Conservation (phyloP, 75 land plant species). For the Selaginella moellendorffii region DNA sequence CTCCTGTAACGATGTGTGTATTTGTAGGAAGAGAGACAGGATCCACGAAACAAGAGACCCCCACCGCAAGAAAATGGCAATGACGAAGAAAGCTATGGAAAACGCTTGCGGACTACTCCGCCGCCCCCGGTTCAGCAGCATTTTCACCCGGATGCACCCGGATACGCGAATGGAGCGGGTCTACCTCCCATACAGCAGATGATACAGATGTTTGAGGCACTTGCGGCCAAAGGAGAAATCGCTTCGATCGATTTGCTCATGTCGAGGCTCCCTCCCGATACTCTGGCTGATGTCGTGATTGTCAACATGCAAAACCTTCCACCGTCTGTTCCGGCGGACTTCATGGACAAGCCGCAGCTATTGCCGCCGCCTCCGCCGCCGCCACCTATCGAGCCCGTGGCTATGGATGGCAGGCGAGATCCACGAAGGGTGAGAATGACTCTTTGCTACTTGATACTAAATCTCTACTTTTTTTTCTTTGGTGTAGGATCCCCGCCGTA, state of each 20-base stretch:
- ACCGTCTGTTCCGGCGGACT: conserved; percentile 20
- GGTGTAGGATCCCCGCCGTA: conserved; percentile 80
- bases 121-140: neutral
- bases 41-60: neutral
- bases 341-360: conserved; percentile 1
- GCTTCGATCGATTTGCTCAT: conserved; percentile 72
- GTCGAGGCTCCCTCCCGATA: conserved; percentile 66
- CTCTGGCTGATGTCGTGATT: conserved; percentile 87
- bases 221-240: conserved; percentile 91
- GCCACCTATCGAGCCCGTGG: neutral
- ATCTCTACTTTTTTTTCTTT: conserved; percentile 2
- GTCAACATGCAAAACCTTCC: conserved; percentile 77
- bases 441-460: neutral
- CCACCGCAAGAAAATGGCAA: neutral
- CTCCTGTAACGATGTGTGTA: too few species aligned
- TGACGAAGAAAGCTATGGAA: neutral
- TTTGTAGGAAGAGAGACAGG: neutral
- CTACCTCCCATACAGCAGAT: conserved; percentile 63
- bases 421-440: conserved; percentile 62
- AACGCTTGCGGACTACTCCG: neutral
- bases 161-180: neutral
- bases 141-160: neutral
- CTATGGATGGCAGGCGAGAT: conserved; percentile 58
- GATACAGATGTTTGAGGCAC: conserved; percentile 72
- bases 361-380: neutral